phyloP scores from a whole-genome alignment of 2,329 filamentous ascomycete genomes.

The Stachybotrys echinatus region DNA sequence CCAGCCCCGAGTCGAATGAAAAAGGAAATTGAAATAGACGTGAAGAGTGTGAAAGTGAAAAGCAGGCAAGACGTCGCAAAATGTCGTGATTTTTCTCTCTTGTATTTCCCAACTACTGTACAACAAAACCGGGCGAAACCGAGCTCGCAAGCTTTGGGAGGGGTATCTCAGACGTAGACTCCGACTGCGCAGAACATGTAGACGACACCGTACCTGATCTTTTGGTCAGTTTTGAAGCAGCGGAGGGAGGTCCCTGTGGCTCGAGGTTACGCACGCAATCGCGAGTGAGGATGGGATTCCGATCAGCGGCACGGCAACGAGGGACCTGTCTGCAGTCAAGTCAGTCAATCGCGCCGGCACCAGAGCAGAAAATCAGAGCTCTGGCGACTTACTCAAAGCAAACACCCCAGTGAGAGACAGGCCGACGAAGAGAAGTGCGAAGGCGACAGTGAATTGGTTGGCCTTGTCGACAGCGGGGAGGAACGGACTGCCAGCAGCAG shows the following conservation, averaged over 20 bases:
- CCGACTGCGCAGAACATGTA: slow-evolving; percentile 99
- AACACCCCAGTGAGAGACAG: slow-evolving; percentile 73
- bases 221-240: slow-evolving; percentile 11
- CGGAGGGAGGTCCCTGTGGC: neutral
- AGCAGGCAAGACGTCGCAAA: slow-evolving; percentile 17
- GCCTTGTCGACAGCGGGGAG: slow-evolving; percentile 73
- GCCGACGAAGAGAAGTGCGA: slow-evolving; percentile 67
- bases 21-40: slow-evolving; percentile 10
- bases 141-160: slow-evolving; percentile 19
- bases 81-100: slow-evolving; percentile 23
- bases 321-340: slow-evolving; percentile 63
- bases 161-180: slow-evolving; percentile 83
- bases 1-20: slow-evolving; percentile 2
- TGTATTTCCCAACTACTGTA: slow-evolving; percentile 27
- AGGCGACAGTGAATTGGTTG: slow-evolving; percentile 77
- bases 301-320: slow-evolving; percentile 69
- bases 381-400: slow-evolving; percentile 65
- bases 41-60: slow-evolving; percentile 8
- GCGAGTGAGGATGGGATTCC: slow-evolving; percentile 84
- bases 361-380: neutral
- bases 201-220: slow-evolving; percentile 76
- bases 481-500: slow-evolving; percentile 83
- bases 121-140: slow-evolving; percentile 20
- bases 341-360: neutral
- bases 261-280: slow-evolving; percentile 65